Evolutionary conservation across 345 rosid genomes (phyloP).

Genomic region (Sapria himalayana): DNA sequence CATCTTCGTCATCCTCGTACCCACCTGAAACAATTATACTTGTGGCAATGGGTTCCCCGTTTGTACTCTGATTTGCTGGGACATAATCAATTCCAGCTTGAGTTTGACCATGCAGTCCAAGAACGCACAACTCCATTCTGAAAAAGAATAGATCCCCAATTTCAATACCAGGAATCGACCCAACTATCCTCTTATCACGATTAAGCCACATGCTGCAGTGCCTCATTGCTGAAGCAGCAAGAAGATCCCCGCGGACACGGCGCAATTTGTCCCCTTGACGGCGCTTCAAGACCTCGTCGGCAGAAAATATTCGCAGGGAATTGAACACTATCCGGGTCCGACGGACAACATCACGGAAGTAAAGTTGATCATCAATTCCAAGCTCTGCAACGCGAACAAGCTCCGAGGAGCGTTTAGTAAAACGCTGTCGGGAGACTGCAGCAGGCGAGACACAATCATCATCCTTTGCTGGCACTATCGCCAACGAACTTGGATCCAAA

Average conservation of each 20-base stretch:
- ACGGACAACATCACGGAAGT: conserved; percentile 42
- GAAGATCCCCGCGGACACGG: conserved; percentile 14
- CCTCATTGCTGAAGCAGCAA: conserved; percentile 25
- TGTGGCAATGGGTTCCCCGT: conserved; percentile 69
- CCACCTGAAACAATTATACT: conserved; percentile 82
- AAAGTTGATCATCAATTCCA: conserved; percentile 25
- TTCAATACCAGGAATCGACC: conserved; percentile 57
- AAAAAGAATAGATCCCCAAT: conserved; percentile 68
- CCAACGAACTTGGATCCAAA: conserved; percentile 29
- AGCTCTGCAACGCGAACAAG: conserved; percentile 59
- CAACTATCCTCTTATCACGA: conserved; percentile 67
- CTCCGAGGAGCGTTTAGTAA: conserved; percentile 34
- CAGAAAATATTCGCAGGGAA: conserved; percentile 28
- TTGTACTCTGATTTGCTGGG: conserved; percentile 40
- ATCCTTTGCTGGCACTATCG: conserved; percentile 27
- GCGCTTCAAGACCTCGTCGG: conserved; percentile 23
- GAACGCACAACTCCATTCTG: conserved; percentile 55
- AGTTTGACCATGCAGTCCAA: conserved; percentile 67
- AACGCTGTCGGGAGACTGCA: conserved; percentile 11
- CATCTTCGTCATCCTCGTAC: conserved; percentile 67
- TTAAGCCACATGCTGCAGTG: conserved; percentile 46
- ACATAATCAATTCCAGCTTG: conserved; percentile 85
- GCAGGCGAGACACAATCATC: conserved; percentile 7
- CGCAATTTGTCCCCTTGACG: conserved; percentile 4
- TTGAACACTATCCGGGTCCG: conserved; percentile 47